phyloP scores from a whole-genome alignment of 1,284 basidiomycete genomes.

The Leccinum fallax region DNA sequence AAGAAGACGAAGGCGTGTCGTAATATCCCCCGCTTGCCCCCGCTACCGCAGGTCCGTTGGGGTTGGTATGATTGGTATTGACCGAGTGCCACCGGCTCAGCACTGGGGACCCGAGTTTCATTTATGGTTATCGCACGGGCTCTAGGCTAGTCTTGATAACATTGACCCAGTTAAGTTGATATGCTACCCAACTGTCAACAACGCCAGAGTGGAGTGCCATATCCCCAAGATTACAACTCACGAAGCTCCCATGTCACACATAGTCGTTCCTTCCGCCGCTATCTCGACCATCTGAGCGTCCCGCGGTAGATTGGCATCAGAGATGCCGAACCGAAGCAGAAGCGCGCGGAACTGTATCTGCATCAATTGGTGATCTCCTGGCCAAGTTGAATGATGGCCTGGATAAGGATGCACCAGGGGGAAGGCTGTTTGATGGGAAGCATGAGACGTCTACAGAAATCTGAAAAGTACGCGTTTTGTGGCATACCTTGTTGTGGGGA shows the following conservation, averaged over 20 bases:
- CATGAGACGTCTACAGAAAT: constrained; percentile 11
- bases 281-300: constrained; percentile 71
- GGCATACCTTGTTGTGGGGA: constrained; percentile 61
- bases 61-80: constrained; percentile 11
- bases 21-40: constrained; percentile 29
- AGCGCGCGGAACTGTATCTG: constrained; percentile 65
- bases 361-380: constrained; percentile 69
- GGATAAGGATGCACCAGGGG: constrained; percentile 54
- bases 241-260: constrained; percentile 78
- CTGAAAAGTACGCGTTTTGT: constrained; percentile 8
- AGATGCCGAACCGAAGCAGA: constrained; percentile 70
- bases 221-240: constrained; percentile 41
- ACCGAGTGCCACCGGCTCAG: not conserved
- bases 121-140: too few species aligned
- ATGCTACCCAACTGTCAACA: constrained; percentile 44
- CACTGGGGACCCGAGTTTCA: too few species aligned
- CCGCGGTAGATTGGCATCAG: constrained; percentile 57
- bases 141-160: constrained; percentile 55
- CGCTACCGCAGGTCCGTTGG: constrained; percentile 14
- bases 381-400: constrained; percentile 72
- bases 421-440: constrained; percentile 48
- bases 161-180: constrained; percentile 76
- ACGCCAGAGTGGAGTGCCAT: constrained; percentile 8
- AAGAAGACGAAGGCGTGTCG: constrained; percentile 24
- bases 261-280: constrained; percentile 65